Evolutionary conservation across 169 alveolate species (phyloP).

Genomic region (Plasmodium yoelii): DNA sequence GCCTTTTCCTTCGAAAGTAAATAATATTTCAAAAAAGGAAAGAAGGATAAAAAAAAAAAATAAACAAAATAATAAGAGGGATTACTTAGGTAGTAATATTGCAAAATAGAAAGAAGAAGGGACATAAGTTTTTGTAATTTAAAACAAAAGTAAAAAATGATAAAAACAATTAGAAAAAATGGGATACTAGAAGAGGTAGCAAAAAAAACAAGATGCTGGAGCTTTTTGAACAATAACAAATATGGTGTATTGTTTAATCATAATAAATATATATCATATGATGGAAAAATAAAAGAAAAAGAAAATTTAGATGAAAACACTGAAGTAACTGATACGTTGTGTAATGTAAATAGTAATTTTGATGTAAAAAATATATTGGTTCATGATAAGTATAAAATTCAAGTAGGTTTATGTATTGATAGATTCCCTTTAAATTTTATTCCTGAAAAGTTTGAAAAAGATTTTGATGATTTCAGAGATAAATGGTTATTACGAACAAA

Average conservation of each 20-base stretch:
- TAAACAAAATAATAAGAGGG: no score
- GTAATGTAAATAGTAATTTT: constrained; percentile 30
- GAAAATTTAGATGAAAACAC: neutral
- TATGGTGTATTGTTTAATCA: constrained; percentile 1
- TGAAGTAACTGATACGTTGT: constrained; percentile 3
- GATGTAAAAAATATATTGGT: constrained; percentile 42
- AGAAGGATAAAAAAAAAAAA: no score
- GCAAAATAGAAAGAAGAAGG: no score
- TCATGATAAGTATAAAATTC: constrained; percentile 72
- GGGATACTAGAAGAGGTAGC: neutral
- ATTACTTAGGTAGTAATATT: no score
- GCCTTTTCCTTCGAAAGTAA: no score
- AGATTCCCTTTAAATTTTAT: constrained; percentile 62
- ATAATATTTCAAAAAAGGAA: no score
- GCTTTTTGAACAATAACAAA: neutral
- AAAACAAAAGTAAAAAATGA: neutral
- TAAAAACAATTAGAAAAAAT: constrained; percentile 1
- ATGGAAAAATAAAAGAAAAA: neutral
- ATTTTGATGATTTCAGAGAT: constrained; percentile 59
- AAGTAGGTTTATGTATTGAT: constrained; percentile 67
- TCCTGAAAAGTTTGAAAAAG: constrained; percentile 67
- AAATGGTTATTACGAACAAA: constrained; percentile 67
- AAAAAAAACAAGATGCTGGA: neutral
- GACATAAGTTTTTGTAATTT: no score
- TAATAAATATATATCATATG: neutral